These are phyloP conservation scores for Kodamaea jinghongensis DNA, from an alignment of 805 yeast species.

Conservation along the genomic window DNA sequence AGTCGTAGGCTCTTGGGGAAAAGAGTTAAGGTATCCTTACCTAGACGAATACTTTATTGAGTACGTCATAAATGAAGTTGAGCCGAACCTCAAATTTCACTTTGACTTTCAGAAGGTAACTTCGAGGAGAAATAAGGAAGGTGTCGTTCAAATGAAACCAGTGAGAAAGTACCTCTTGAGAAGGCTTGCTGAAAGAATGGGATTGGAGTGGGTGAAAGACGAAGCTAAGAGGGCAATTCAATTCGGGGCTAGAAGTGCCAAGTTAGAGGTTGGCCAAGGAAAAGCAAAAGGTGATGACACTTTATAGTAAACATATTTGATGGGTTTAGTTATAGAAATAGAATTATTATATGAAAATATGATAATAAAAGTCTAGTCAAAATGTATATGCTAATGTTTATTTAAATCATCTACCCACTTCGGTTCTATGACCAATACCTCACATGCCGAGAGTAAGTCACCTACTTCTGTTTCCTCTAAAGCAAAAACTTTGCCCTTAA, in stretches of 20 bases:
- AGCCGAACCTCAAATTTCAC: conserved; percentile 45
- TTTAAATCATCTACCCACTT: conserved; percentile 35
- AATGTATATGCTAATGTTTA: conserved; percentile 5
- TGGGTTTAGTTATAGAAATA: neutral
- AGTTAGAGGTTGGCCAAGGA: conserved; percentile 79
- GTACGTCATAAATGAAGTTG: conserved; percentile 45
- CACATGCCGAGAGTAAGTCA: conserved; percentile 32
- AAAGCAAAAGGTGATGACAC: conserved; percentile 73
- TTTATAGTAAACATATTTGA: neutral
- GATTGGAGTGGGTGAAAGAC: conserved; percentile 52
- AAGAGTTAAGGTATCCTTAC: conserved; percentile 86
- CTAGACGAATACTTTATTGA: conserved; percentile 61
- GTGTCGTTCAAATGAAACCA: conserved; percentile 20
- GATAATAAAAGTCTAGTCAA: no score
- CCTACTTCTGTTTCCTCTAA: conserved; percentile 15
- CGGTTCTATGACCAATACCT: conserved; percentile 42
- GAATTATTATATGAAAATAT: conserved; percentile 2
- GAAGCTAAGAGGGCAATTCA: conserved; percentile 95
- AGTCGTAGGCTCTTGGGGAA: conserved; percentile 81
- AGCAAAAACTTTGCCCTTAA: conserved; percentile 32
- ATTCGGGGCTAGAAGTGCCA: conserved; percentile 94
- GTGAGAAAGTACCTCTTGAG: conserved; percentile 59
- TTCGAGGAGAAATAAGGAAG: conserved; percentile 27
- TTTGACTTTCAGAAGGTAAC: conserved; percentile 24
- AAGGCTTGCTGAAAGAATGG: conserved; percentile 51